Percentiles rank a stretch among this genome's conserved stretches.
phyloP scores from a whole-genome alignment of 495 filamentous ascomycete species.

The Sordaria brevicollis region DNA sequence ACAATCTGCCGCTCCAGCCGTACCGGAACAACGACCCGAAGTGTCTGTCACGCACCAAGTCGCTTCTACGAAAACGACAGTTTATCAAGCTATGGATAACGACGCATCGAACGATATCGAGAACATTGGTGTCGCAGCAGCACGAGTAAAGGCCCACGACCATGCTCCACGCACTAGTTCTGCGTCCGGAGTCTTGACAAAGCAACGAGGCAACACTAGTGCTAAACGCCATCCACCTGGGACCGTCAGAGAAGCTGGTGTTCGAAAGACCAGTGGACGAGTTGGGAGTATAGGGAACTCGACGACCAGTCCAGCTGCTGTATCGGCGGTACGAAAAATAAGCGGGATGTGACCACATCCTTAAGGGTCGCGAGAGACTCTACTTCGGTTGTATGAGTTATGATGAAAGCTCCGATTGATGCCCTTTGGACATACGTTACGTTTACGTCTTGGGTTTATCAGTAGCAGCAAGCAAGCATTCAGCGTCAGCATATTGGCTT shows the following conservation, averaged over 20 bases:
- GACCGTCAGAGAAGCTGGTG: conserved; percentile 45
- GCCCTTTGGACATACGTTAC: background rate
- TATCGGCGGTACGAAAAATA: conserved; percentile 29
- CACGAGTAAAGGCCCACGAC: conserved; percentile 55
- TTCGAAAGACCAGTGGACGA: conserved; percentile 87
- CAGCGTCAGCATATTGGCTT: background rate
- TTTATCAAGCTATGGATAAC: conserved; percentile 43
- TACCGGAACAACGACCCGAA: conserved; percentile 28
- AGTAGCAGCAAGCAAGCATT: background rate
- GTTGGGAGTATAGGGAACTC: conserved; percentile 62
- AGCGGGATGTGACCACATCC: conserved; percentile 18
- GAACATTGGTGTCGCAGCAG: conserved; percentile 33
- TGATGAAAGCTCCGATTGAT: background rate
- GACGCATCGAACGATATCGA: conserved; percentile 46
- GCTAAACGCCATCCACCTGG: conserved; percentile 43
- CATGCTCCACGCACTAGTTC: conserved; percentile 49
- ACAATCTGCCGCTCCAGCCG: conserved; percentile 31
- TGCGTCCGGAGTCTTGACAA: conserved; percentile 57
- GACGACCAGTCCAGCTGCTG: conserved; percentile 14
- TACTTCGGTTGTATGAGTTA: background rate
- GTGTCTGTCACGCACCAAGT: conserved; percentile 44
- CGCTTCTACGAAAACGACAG: conserved; percentile 50
- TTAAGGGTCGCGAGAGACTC: background rate
- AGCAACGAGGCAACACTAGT: conserved; percentile 54
- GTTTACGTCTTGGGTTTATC: background rate